Base-by-base conservation (phyloP, 2,329 filamentous ascomycete species). In the Hypoxylon sp. region DNA sequence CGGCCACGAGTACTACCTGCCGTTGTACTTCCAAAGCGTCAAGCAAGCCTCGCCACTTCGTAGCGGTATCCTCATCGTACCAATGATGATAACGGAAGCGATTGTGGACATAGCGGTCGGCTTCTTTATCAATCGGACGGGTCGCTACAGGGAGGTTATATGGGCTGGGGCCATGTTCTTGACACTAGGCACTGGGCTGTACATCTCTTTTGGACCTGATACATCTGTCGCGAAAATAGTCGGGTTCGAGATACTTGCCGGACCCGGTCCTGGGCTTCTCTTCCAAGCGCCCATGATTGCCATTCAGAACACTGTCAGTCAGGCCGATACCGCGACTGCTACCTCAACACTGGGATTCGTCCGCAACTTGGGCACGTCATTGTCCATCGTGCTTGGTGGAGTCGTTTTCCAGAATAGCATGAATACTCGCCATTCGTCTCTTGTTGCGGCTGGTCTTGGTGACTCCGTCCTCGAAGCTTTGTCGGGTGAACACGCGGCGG, bases 291-390 rank as follows among this genome's bases (percentile, higher is more conserved):
- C 81, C 1, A 80, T 82, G 69, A 77, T 81, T 13, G 79, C 79
- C 11, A 76, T 80, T 5, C 80, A 82, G 46, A 81, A 83, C 25
- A 83, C 82, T 23, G 83, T 89, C 61, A 81, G 80, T 17, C 82
- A 83, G 2, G 75, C 80, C 5, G 85, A 87, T 62, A 84, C 85
- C 65, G 84, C 83, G 13, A 80, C 82, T 5, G 85, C 83, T 17
- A 87, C 84, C 1, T 80, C 84, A 0, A 83, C 85, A 5, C 84
- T 86, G 66, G 77, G 79, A 10, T 87, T 87, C 73, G 74, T 85
- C 36, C 80, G 85, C 49, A 83, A 84, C 64, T 69, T 86, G 23
- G 81, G 83, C 1, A 82, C 82, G 1, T 80, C 84, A 5, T 78
- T 85, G n/a, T 82, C 82, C 43, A 79, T 85, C 61, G 83, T 85